Evolutionary conservation across 2,329 filamentous ascomycete genomes (phyloP).

Genomic region (Fusarium verrucosum): DNA sequence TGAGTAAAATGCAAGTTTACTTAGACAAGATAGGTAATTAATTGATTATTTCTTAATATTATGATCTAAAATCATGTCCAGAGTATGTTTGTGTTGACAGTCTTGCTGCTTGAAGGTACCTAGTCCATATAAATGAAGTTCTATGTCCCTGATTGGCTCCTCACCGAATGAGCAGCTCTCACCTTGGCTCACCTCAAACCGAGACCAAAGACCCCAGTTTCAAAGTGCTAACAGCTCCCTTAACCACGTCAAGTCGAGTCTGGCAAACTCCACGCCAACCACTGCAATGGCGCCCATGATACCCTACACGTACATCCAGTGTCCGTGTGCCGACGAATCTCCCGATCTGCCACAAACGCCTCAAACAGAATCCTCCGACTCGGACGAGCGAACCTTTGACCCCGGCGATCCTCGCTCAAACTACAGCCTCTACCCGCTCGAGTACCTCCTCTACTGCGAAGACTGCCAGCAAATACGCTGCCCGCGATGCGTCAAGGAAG

Average conservation of each 20-base stretch:
- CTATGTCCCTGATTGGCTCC: conserved; percentile 17
- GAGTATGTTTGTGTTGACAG: too few relatives aligned
- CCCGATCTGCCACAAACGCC: conserved; percentile 47
- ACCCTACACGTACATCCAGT: conserved; percentile 74
- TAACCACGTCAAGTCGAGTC: conserved; percentile 19
- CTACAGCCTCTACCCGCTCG: conserved; percentile 91
- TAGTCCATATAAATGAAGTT: not conserved
- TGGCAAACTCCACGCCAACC: conserved; percentile 22
- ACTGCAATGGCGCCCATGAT: conserved; percentile 60
- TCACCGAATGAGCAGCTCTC: conserved; percentile 5
- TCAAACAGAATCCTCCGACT: conserved; percentile 56
- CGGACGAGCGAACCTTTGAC: conserved; percentile 83
- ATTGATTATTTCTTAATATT: not conserved
- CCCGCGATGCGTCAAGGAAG: conserved; percentile 88
- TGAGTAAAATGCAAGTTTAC: too few relatives aligned
- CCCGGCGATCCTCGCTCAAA: conserved; percentile 85
- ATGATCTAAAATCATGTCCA: too few relatives aligned
- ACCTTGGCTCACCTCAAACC: conserved; percentile 28
- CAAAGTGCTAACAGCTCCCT: conserved; percentile 35
- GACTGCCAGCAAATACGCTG: conserved; percentile 97
- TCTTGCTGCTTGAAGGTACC: too few relatives aligned
- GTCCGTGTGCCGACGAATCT: conserved; percentile 67
- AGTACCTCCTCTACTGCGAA: conserved; percentile 95
- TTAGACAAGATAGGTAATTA: not conserved
- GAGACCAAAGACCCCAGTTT: conserved; percentile 26